Percentiles rank a stretch among this genome's conserved stretches.
Conservation (phyloP, 352 stramenopile species). For the Albugo laibachii region DNA sequence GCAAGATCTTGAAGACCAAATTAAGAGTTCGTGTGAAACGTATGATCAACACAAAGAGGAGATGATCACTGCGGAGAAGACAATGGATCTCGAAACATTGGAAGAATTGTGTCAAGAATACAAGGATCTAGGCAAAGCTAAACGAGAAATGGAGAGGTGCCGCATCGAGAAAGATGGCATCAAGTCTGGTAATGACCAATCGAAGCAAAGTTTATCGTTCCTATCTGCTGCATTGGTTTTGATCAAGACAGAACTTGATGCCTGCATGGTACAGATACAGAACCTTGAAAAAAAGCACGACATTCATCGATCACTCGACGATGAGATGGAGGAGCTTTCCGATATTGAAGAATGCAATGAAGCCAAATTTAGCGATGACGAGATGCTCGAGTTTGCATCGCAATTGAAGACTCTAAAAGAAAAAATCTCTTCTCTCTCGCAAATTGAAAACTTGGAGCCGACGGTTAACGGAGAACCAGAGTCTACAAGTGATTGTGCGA, state of each 20-base stretch:
- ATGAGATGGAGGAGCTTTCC: conserved; percentile 27
- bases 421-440: background rate
- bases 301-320: conserved; percentile 24
- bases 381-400: conserved; percentile 19
- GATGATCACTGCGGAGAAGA: conserved; percentile 49
- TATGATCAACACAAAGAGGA: conserved; percentile 63
- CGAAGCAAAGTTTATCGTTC: no score
- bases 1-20: conserved; percentile 49
- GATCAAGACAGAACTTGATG: conserved; percentile 59
- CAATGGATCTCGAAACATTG: conserved; percentile 38
- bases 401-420: conserved; percentile 11
- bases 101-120: conserved; percentile 64
- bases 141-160: conserved; percentile 46
- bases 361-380: conserved; percentile 8
- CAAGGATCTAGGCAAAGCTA: conserved; percentile 26
- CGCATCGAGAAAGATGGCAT: conserved; percentile 28
- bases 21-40: conserved; percentile 40
- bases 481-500: conserved; percentile 11
- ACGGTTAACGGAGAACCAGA: conserved; percentile 8
- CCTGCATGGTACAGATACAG: conserved; percentile 34
- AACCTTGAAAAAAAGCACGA: conserved; percentile 53
- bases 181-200: background rate
- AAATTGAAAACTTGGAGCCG: conserved; percentile 1
- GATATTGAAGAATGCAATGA: conserved; percentile 14
- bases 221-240: conserved; percentile 39